Conservation (phyloP, 768 basidiomycete species). For the Collybia sordida region DNA sequence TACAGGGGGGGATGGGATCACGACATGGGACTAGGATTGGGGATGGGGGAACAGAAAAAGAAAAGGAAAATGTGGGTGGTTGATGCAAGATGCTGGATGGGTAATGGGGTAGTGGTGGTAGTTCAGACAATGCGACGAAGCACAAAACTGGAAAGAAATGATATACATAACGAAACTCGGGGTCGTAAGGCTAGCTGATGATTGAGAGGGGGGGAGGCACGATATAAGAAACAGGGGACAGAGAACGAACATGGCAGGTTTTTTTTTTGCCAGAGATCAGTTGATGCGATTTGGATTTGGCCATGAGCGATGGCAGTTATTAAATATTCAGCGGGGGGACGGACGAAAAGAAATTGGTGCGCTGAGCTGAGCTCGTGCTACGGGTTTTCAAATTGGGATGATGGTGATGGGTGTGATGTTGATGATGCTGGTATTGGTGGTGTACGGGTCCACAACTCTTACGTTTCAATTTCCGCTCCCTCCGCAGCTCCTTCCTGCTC, state of each 20-base stretch:
- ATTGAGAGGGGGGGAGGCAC: not conserved
- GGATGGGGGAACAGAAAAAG: not conserved
- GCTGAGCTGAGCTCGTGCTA: conserved; percentile 18
- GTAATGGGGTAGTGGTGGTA: not conserved
- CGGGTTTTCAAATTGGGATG: conserved; percentile 26
- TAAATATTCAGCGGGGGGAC: conserved; percentile 22
- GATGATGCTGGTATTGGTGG: conserved; percentile 45
- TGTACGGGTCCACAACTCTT: conserved; percentile 47
- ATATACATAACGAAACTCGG: not conserved
- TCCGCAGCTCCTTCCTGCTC: conserved; percentile 60
- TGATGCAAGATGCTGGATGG: conserved; percentile 4
- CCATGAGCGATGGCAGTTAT: not conserved
- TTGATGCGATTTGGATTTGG: too few species aligned
- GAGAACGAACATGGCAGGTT: too few species aligned
- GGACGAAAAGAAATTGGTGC: conserved; percentile 15
- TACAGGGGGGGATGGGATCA: too few species aligned
- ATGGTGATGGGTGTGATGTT: conserved; percentile 38
- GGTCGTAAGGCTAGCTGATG: not conserved
- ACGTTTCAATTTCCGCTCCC: conserved; percentile 69
- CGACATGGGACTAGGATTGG: too few species aligned
- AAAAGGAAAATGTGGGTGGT: not conserved
- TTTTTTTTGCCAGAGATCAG: too few species aligned
- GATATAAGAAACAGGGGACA: not conserved
- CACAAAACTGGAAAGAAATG: not conserved
- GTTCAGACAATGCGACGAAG: not conserved